Percentiles rank a stretch among this genome's conserved stretches.
Evolutionary conservation across 108 stramenopile genomes (phyloP).

Genomic region (Fragilaria radians): DNA sequence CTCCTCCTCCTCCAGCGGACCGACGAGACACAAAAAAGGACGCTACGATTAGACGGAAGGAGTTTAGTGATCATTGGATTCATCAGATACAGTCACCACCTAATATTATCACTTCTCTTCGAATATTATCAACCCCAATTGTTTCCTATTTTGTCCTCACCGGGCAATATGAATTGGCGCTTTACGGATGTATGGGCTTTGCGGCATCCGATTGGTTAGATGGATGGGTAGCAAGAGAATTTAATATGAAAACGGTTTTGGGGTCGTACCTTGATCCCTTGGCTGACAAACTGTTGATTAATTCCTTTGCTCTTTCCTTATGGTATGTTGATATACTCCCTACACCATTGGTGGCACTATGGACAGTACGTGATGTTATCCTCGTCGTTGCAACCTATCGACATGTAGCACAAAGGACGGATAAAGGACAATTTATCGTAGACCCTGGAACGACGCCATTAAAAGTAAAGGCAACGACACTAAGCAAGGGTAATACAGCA

Average conservation of each 20-base stretch:
- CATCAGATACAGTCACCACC: conserved; percentile 57
- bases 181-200: conserved; percentile 38
- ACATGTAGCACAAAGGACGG: conserved; percentile 6
- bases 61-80: background rate
- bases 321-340: conserved; percentile 62
- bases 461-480: conserved; percentile 53
- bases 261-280: conserved; percentile 84
- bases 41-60: background rate
- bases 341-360: conserved; percentile 49
- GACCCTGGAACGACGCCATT: conserved; percentile 50
- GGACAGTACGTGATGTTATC: conserved; percentile 54
- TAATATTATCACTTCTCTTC: conserved; percentile 65
- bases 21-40: too few relatives aligned
- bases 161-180: conserved; percentile 33
- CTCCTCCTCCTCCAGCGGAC: too few relatives aligned
- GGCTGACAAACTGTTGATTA: conserved; percentile 75
- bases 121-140: conserved; percentile 64
- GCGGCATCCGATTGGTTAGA: conserved; percentile 72
- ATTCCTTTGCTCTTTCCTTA: conserved; percentile 33
- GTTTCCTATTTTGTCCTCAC: conserved; percentile 56
- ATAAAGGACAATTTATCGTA: conserved; percentile 31
- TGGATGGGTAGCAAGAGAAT: conserved; percentile 72
- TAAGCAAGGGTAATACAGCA: conserved; percentile 74
- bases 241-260: conserved; percentile 53
- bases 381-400: conserved; percentile 28